Base-by-base conservation (phyloP, 768 basidiomycete genomes). In the Hortiboletus campestris region DNA sequence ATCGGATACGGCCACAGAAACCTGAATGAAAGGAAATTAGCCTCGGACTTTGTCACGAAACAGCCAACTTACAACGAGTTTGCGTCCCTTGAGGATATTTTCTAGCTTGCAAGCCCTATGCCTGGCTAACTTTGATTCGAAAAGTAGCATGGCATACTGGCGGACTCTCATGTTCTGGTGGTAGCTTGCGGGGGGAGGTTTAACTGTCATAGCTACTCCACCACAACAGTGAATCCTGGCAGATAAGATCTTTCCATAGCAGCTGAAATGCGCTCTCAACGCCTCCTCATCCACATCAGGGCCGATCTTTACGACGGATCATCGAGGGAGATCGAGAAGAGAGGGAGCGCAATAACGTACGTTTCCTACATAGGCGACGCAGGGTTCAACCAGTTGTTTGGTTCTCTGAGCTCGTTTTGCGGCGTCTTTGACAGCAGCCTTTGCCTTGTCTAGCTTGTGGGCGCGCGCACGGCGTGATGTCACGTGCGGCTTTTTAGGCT, bases 311-410 rank as follows among this genome's bases (percentile, higher is more conserved):
- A 38, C 44, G 49, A 53, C 38, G 31, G 11, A 38, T 60, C 17
- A 46, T 48, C 42, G 32, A 59, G 32, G 50, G 43, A 47, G 44
- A 42, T 32, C 12, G 22, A 44, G 43, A 49, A 9, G 25, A 41
- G 46, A 41, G n/a, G n/a, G 5, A 34, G 11, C 10, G 36, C 7
- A 6, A 13, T 12, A 14, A 73, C 84, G 57, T 61, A 88, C 87
- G 64, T 88, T 88, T 39, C 87, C 86, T 19, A 86, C 81, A 60
- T 75, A 87, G 22, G 83, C 75, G 55, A 72, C 74, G 32, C 66
- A 68, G 52, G 65, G 67, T 9, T 60, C 65, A 10, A 17, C 45
- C 20, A 55, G 7, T 7, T 51, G 51, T 19, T 57, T 62, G 28
- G 54, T 46, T 19, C 3, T 56, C 34, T 52, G 49, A 11, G 10